Evolutionary conservation across 169 alveolate species (phyloP).

Genomic region (Cryptosporidium felis): DNA sequence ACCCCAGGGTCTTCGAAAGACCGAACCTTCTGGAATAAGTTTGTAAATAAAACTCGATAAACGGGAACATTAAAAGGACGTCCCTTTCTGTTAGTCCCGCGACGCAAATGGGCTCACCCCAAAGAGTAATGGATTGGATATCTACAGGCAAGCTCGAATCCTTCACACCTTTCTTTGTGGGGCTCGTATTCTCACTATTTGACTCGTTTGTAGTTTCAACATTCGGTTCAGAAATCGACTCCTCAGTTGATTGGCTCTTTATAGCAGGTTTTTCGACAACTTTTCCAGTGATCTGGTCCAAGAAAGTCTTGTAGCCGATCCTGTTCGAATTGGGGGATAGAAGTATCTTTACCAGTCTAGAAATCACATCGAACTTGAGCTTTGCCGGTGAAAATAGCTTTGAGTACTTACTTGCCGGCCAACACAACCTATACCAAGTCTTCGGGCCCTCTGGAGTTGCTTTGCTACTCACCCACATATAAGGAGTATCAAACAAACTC

Average conservation of each 20-base stretch:
- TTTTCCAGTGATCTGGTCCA: constrained; percentile 59
- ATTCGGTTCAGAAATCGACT: neutral
- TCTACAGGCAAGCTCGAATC: neutral
- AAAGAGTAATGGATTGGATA: neutral
- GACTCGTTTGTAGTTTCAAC: neutral
- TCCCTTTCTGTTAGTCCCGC: constrained; percentile 27
- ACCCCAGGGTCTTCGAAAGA: constrained; percentile 27
- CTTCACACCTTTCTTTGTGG: neutral
- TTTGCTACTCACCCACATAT: constrained; percentile 57
- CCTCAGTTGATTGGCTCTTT: neutral
- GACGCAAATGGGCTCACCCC: constrained; percentile 37
- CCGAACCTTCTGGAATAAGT: constrained; percentile 6
- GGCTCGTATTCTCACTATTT: constrained; percentile 2
- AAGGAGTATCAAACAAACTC: constrained; percentile 36
- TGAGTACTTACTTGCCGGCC: constrained; percentile 55
- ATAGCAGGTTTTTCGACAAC: neutral
- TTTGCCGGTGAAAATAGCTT: constrained; percentile 44
- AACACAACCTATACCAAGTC: constrained; percentile 27
- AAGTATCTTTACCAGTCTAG: constrained; percentile 47
- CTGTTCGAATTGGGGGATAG: constrained; percentile 48
- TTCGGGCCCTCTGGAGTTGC: neutral
- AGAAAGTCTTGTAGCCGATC: constrained; percentile 33
- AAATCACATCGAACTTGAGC: constrained; percentile 28
- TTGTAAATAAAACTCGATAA: constrained; percentile 29
- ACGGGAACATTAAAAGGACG: constrained; percentile 4